phyloP scores from a whole-genome alignment of 2,329 filamentous ascomycete genomes.

The Tolypocladium ophioglossoides region DNA sequence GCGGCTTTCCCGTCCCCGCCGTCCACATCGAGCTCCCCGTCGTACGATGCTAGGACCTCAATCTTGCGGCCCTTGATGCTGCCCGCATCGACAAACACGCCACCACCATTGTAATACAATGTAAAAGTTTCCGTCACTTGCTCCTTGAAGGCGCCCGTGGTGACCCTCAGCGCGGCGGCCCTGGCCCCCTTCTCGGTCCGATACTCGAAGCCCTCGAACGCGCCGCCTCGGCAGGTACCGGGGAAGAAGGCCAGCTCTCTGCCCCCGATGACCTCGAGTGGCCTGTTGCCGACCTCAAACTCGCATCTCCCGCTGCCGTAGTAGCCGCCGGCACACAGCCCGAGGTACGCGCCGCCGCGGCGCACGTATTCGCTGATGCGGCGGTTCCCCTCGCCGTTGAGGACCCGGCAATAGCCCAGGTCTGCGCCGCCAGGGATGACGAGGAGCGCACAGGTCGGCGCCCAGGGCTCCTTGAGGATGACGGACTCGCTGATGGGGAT shows the following conservation, averaged over 20 bases:
- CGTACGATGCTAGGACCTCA: constrained; percentile 74
- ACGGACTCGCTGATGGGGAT: constrained; percentile 70
- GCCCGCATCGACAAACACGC: constrained; percentile 76
- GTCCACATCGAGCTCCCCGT: constrained; percentile 64
- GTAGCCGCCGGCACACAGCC: constrained; percentile 91
- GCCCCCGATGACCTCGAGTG: constrained; percentile 74
- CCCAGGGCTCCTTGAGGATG: constrained; percentile 87
- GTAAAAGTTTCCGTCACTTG: constrained; percentile 51
- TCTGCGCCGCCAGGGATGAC: constrained; percentile 95
- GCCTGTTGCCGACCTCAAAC: constrained; percentile 73
- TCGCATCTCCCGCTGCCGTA: constrained; percentile 76
- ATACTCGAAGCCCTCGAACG: constrained; percentile 85
- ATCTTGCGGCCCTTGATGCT: constrained; percentile 53
- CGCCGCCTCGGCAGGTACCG: constrained; percentile 72
- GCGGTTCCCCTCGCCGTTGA: constrained; percentile 83
- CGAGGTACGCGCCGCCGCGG: constrained; percentile 74
- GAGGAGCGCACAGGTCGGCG: constrained; percentile 72
- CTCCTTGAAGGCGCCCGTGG: constrained; percentile 46
- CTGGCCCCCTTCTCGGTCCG: constrained; percentile 75
- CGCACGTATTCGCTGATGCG: constrained; percentile 79
- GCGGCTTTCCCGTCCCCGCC: constrained; percentile 65
- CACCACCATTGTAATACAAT: constrained; percentile 90
- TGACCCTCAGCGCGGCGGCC: constrained; percentile 57
- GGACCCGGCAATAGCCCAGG: constrained; percentile 73
- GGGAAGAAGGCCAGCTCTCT: constrained; percentile 85